Percentiles rank a stretch among this genome's conserved stretches.
Evolutionary conservation across 1,284 basidiomycete genomes (phyloP).

Genomic region (Kalmanozyma brasiliensis): DNA sequence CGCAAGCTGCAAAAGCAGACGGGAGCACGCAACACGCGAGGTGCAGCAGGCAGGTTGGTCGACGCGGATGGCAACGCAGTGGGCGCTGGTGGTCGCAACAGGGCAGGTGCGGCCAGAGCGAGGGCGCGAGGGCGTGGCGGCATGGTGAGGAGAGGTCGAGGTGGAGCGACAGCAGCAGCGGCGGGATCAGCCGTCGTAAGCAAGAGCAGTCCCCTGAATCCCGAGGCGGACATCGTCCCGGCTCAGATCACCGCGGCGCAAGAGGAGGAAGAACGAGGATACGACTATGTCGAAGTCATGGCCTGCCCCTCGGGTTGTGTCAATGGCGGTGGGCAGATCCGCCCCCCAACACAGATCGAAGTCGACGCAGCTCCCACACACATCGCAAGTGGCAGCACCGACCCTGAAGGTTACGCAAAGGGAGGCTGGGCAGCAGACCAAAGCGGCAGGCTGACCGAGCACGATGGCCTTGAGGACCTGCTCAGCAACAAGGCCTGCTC

Average conservation of each 20-base stretch:
- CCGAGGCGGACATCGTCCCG: constrained; percentile 5
- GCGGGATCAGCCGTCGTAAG: constrained; percentile 61
- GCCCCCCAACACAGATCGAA: constrained; percentile 50
- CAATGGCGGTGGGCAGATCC: constrained; percentile 90
- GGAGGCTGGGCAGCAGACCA: constrained; percentile 38
- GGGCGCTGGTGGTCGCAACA: constrained; percentile 7
- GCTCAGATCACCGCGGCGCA: constrained; percentile 10
- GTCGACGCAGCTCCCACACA: constrained; percentile 4
- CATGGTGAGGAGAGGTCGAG: constrained; percentile 71
- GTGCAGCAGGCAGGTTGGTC: constrained; percentile 45
- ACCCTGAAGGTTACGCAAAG: constrained; percentile 36
- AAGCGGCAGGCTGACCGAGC: not conserved
- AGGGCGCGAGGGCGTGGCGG: constrained; percentile 62
- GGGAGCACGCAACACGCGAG: constrained; percentile 71
- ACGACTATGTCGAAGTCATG: constrained; percentile 99
- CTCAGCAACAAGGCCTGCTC: constrained; percentile 36
- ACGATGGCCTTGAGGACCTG: constrained; percentile 73
- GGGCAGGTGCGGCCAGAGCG: constrained; percentile 10
- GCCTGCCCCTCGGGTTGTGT: constrained; percentile 97
- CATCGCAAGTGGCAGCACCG: constrained; percentile 1
- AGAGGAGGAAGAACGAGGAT: constrained; percentile 72
- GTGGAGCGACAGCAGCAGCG: constrained; percentile 71
- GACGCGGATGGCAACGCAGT: constrained; percentile 32
- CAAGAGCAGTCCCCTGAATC: constrained; percentile 45
- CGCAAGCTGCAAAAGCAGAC: constrained; percentile 74